A percentile compares a stretch with the other conserved stretches of the same genome.
Evolutionary conservation across 495 filamentous ascomycete species (phyloP).

Genomic region (Penicillium flavigenum): DNA sequence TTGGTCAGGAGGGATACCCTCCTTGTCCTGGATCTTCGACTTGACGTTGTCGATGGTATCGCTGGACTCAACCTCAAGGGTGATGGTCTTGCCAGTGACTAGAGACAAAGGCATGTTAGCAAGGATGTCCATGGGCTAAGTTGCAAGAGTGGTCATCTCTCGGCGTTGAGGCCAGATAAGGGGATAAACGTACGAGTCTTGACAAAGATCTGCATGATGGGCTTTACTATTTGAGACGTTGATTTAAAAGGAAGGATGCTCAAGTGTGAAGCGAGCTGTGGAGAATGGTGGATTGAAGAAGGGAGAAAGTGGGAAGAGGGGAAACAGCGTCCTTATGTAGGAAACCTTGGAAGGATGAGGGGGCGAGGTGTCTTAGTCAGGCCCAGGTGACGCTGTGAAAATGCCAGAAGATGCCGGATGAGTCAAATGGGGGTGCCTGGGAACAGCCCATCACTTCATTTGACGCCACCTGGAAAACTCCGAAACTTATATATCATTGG

Average conservation of each 20-base stretch:
- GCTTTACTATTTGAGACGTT: conserved; percentile 18
- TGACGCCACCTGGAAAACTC: conserved; percentile 28
- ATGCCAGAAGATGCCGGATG: conserved; percentile 22
- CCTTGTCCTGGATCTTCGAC: conserved; percentile 99
- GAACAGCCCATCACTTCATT: conserved; percentile 19
- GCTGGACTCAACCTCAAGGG: conserved; percentile 95
- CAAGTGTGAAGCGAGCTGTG: not conserved
- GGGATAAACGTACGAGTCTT: conserved; percentile 76
- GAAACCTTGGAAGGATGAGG: conserved; percentile 30
- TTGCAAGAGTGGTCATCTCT: not conserved
- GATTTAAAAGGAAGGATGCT: conserved; percentile 15
- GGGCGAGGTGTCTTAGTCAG: conserved; percentile 46
- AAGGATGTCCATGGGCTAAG: conserved; percentile 10
- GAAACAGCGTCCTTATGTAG: conserved; percentile 30
- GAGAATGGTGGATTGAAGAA: conserved; percentile 6
- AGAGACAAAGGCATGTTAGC: conserved; percentile 19
- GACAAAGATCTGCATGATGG: conserved; percentile 93
- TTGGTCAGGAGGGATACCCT: conserved; percentile 96
- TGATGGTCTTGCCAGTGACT: conserved; percentile 98
- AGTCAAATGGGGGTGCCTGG: conserved; percentile 28
- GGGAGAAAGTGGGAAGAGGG: conserved; percentile 15
- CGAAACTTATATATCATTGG: not conserved
- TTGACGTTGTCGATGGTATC: conserved; percentile 99
- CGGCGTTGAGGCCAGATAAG: conserved; percentile 10
- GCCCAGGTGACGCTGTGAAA: conserved; percentile 25